Conservation (phyloP, 1,284 basidiomycete species). For the Moniliophthora roreri region DNA sequence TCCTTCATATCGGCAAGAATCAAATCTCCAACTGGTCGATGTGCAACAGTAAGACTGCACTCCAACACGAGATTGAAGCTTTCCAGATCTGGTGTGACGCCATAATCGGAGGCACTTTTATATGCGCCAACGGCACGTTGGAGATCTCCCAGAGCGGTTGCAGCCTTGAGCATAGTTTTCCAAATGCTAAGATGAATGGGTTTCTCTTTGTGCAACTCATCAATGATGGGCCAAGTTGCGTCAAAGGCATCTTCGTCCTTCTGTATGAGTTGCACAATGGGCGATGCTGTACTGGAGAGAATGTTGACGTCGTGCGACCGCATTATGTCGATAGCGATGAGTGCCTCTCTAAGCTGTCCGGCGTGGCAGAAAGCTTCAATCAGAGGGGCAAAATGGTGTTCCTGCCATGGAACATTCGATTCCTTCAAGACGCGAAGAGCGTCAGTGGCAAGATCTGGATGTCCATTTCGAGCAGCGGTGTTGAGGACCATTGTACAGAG, state of each 20-base stretch:
- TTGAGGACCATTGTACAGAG: conserved; percentile 67
- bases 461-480: conserved; percentile 70
- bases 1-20: conserved; percentile 63
- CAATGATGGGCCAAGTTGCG: conserved; percentile 62
- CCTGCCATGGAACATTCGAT: conserved; percentile 51
- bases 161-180: conserved; percentile 68
- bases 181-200: conserved; percentile 57
- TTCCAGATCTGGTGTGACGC: conserved; percentile 54
- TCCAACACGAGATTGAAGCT: conserved; percentile 73
- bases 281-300: conserved; percentile 43
- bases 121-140: conserved; percentile 79
- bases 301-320: conserved; percentile 47
- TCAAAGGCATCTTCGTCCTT: conserved; percentile 58
- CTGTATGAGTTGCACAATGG: conserved; percentile 52
- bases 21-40: conserved; percentile 61
- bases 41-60: conserved; percentile 56
- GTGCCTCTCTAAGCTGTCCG: conserved; percentile 56
- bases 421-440: conserved; percentile 56
- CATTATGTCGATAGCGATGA: conserved; percentile 57
- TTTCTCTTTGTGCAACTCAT: conserved; percentile 54
- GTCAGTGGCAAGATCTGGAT: conserved; percentile 66
- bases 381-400: conserved; percentile 71
- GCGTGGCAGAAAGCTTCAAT: conserved; percentile 62
- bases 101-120: conserved; percentile 58
- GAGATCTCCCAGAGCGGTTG: conserved; percentile 62